These are phyloP conservation scores for Apiospora sp. DNA, from an alignment of 2,329 filamentous ascomycete species.

Conservation along the genomic window DNA sequence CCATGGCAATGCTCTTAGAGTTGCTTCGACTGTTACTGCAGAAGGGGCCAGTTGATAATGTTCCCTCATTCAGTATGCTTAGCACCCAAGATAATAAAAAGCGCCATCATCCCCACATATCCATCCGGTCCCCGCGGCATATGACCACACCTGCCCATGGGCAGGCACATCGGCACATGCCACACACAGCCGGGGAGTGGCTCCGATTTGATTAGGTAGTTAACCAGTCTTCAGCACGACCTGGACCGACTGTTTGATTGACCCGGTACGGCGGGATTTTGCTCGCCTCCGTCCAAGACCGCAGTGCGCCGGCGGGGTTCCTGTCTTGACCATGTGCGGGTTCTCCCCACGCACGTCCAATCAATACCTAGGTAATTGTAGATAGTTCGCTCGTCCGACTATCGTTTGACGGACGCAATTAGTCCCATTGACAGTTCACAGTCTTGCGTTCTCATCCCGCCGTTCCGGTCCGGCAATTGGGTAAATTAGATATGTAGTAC, in stretches of 20 bases:
- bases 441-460: too few species aligned
- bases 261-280: neutral
- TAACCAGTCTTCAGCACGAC: neutral
- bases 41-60: too few species aligned
- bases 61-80: too few species aligned
- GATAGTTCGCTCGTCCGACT: neutral
- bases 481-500: too few species aligned
- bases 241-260: neutral
- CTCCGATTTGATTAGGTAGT: neutral
- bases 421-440: neutral
- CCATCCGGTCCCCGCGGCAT: neutral
- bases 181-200: neutral
- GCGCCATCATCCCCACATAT: too few species aligned
- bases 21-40: too few species aligned
- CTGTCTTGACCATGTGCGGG: neutral
- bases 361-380: too few species aligned
- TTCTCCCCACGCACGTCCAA: neutral
- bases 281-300: neutral
- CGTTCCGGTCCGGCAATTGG: neutral
- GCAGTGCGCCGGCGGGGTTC: too few species aligned
- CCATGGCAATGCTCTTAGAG: too few species aligned
- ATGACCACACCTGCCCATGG: neutral
- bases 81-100: too few species aligned
- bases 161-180: neutral
- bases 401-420: neutral